phyloP scores from a whole-genome alignment of 2,329 filamentous ascomycete genomes.

The Trichophyton benhamiae region DNA sequence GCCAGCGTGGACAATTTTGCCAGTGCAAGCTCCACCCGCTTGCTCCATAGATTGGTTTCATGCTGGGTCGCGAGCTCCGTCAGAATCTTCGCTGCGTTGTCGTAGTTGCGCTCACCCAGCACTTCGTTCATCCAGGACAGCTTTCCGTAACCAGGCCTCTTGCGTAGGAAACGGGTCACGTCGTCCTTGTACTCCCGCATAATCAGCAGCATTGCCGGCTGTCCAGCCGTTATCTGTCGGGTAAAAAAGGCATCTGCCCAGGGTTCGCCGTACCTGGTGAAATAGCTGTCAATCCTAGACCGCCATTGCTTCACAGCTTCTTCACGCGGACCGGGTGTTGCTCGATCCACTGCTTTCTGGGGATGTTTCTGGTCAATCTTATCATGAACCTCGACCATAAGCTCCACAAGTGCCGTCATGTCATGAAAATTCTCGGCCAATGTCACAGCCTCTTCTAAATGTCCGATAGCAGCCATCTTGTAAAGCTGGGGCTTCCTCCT shows the following conservation, averaged over 20 bases:
- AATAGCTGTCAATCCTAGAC: constrained; percentile 34
- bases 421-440: constrained; percentile 52
- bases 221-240: constrained; percentile 56
- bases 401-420: constrained; percentile 48
- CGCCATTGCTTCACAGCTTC: constrained; percentile 20
- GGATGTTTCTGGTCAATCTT: constrained; percentile 21
- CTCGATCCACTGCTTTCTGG: constrained; percentile 11
- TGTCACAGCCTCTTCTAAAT: constrained; percentile 45
- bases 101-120: constrained; percentile 59
- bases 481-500: constrained; percentile 38
- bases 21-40: constrained; percentile 82
- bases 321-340: constrained; percentile 21
- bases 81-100: constrained; percentile 59
- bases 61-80: constrained; percentile 55
- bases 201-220: constrained; percentile 54
- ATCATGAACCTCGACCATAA: constrained; percentile 32
- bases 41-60: constrained; percentile 77
- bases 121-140: constrained; percentile 95
- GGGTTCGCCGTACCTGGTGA: constrained; percentile 37
- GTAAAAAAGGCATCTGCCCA: constrained; percentile 64
- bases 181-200: constrained; percentile 58
- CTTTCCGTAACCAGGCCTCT: constrained; percentile 57
- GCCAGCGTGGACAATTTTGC: constrained; percentile 71
- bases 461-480: constrained; percentile 39
- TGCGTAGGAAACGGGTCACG: constrained; percentile 67